phyloP scores from a whole-genome alignment of 2,329 filamentous ascomycete species.

The Scedosporium dehoogii region DNA sequence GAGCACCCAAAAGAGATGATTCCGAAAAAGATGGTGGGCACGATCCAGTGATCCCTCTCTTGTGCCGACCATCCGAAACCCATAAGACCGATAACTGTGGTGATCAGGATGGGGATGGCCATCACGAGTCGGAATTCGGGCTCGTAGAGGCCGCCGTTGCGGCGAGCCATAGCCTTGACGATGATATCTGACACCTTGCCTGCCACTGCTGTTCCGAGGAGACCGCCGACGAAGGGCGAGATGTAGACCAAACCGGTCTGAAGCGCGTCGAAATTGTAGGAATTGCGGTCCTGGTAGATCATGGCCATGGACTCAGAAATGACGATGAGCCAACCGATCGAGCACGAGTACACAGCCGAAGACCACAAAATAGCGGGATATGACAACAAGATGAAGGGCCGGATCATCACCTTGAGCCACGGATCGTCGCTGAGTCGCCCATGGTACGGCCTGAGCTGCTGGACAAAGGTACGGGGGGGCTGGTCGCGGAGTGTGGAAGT shows the following conservation, averaged over 20 bases:
- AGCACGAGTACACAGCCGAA: constrained; percentile 72
- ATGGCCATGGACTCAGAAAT: constrained; percentile 78
- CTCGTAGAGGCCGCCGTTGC: constrained; percentile 90
- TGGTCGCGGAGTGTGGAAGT: constrained; percentile 59
- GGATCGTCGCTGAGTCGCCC: constrained; percentile 68
- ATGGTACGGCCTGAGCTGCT: constrained; percentile 68
- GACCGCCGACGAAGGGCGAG: constrained; percentile 77
- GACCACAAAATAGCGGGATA: constrained; percentile 92
- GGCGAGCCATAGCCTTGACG: constrained; percentile 68
- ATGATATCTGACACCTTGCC: constrained; percentile 81
- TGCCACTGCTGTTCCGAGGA: constrained; percentile 85
- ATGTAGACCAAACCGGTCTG: constrained; percentile 82
- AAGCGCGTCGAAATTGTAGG: constrained; percentile 73
- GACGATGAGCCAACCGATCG: constrained; percentile 91
- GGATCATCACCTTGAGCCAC: constrained; percentile 67
- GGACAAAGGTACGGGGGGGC: constrained; percentile 59
- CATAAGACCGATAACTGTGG: constrained; percentile 79
- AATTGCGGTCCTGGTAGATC: constrained; percentile 59
- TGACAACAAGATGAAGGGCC: constrained; percentile 77
- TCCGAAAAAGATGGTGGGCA: constrained; percentile 89
- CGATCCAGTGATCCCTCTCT: constrained; percentile 70
- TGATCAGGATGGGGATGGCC: constrained; percentile 68
- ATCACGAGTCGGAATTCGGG: constrained; percentile 89
- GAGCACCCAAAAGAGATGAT: constrained; percentile 87
- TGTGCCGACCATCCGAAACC: constrained; percentile 91